A percentile compares a stretch with the other conserved stretches of the same genome.
Conservation (phyloP, 306 rosid species). For the Quercus mongolica region DNA sequence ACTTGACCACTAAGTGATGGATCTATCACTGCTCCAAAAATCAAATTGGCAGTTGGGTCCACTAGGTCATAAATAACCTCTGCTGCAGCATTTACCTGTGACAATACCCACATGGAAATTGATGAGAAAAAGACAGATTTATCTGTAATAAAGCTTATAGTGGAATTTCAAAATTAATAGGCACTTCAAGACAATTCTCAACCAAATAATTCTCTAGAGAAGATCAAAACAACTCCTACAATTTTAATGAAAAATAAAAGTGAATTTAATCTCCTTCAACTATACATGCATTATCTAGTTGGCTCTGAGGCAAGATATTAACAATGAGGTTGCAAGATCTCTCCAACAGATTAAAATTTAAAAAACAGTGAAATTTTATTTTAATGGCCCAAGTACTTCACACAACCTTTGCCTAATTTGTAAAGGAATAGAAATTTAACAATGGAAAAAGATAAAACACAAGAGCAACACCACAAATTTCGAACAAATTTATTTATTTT, state of each 20-base stretch:
- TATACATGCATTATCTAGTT: background rate
- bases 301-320: background rate
- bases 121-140: background rate
- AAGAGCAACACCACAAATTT: background rate
- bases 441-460: background rate
- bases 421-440: slow-evolving; percentile 7
- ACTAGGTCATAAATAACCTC: slow-evolving; percentile 99
- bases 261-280: background rate
- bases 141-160: background rate
- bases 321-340: background rate
- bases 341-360: background rate
- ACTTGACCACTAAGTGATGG: slow-evolving; percentile 97
- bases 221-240: background rate
- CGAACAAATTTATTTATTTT: background rate
- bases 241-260: background rate
- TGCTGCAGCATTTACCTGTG: slow-evolving; percentile 98
- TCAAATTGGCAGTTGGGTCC: slow-evolving; percentile 93
- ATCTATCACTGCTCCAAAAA: slow-evolving; percentile 99
- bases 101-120: background rate
- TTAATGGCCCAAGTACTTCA: slow-evolving; percentile 9
- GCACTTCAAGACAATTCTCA: background rate
- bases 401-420: slow-evolving; percentile 9
- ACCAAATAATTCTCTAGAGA: background rate
- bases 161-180: background rate
- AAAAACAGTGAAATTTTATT: background rate